Evolutionary conservation across 352 stramenopile species (phyloP).

Genomic region (Pilasporangium apinafurcum): DNA sequence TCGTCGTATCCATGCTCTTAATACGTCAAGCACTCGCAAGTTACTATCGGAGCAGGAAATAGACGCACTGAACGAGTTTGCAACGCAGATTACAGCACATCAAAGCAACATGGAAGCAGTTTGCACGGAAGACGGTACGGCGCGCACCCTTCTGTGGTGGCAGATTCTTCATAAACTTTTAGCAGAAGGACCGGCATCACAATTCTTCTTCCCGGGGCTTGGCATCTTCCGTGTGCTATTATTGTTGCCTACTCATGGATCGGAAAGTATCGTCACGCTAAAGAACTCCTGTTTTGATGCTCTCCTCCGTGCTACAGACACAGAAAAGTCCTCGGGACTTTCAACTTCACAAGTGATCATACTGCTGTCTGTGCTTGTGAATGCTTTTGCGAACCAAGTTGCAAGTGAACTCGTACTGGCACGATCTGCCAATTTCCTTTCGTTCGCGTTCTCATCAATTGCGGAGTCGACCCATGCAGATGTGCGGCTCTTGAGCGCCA

Average conservation of each 20-base stretch:
- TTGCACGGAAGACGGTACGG: slow-evolving; percentile 7
- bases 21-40: slow-evolving; percentile 2
- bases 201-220: slow-evolving; percentile 51
- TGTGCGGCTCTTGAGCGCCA: slow-evolving; percentile 43
- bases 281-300: slow-evolving; percentile 51
- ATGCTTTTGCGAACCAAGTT: slow-evolving; percentile 46
- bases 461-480: slow-evolving; percentile 30
- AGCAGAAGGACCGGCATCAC: slow-evolving; percentile 13
- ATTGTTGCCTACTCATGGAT: slow-evolving; percentile 18
- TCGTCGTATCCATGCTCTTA: slow-evolving; percentile 26
- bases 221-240: slow-evolving; percentile 58
- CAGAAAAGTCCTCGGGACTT: slow-evolving; percentile 13
- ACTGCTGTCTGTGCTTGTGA: slow-evolving; percentile 53
- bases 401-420: slow-evolving; percentile 46
- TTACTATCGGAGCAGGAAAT: slow-evolving; percentile 26
- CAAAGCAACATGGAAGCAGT: slow-evolving; percentile 3
- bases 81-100: slow-evolving; percentile 7
- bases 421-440: slow-evolving; percentile 39
- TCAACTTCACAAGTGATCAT: slow-evolving; percentile 45
- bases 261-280: slow-evolving; percentile 12
- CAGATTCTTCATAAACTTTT: slow-evolving; percentile 38
- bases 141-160: slow-evolving; percentile 24
- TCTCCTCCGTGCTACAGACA: slow-evolving; percentile 28
- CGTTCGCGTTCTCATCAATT: slow-evolving; percentile 62
- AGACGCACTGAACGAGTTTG: slow-evolving; percentile 18